These are phyloP conservation scores for Poa pratensis DNA, from an alignment of 176 grass and related monocot species.

Conservation along the genomic window DNA sequence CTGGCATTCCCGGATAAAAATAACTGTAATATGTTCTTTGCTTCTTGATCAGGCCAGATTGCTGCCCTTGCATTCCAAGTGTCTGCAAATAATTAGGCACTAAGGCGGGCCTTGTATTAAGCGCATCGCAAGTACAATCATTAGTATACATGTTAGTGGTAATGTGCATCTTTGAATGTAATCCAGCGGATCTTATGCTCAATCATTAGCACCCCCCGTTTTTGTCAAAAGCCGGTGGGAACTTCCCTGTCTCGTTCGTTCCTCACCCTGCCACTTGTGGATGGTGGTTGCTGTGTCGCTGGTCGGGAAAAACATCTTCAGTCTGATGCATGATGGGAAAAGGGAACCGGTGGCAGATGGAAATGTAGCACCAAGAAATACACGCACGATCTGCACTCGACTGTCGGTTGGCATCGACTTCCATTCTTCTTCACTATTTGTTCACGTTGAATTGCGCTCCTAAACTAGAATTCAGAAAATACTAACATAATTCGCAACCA, in stretches of 20 bases:
- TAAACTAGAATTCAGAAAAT: no score
- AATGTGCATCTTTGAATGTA: not conserved
- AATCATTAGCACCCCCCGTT: conserved; percentile 34
- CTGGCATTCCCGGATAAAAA: conserved; percentile 24
- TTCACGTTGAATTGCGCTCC: no score
- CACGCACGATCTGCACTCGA: conserved; percentile 24
- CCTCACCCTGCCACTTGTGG: not conserved
- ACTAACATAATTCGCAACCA: no score
- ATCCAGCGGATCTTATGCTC: not conserved
- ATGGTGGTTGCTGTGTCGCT: conserved; percentile 25
- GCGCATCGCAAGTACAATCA: conserved; percentile 38
- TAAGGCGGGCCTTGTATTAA: conserved; percentile 33
- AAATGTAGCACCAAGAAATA: conserved; percentile 40
- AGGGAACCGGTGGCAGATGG: conserved; percentile 41
- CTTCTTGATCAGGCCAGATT: conserved; percentile 30
- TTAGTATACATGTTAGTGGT: not conserved
- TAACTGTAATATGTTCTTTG: conserved; percentile 21
- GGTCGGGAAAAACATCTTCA: not conserved
- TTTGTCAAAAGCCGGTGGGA: not conserved
- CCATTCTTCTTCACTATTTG: no score
- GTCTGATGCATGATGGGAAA: conserved; percentile 37
- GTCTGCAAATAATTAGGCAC: not conserved
- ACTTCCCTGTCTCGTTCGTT: not conserved
- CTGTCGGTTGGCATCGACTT: conserved; percentile 41
- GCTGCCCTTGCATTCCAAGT: conserved; percentile 40